Evolutionary conservation across 805 yeast species (phyloP), one percentile per base, ranked within the genome.

Genomic region (Maudiozyma serrabonitensis): DNA sequence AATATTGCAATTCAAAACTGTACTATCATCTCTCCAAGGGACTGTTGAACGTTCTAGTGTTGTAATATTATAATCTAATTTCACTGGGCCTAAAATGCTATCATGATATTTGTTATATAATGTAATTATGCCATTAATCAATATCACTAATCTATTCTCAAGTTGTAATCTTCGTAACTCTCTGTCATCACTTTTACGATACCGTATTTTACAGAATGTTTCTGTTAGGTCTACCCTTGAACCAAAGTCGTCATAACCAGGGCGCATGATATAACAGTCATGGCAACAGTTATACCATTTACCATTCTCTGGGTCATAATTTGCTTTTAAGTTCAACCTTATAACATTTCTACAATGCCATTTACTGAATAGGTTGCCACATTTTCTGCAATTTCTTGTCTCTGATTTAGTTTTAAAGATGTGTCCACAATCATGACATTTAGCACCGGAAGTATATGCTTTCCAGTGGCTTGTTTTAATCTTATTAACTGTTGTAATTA

Each of bases 221-320:
- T 35, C 43, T 0, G 84, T 78, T 35, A 71, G 58, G 56, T 84
- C 88, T 3, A 59, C 53, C 5, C 53, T 44, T 1, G 56, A n/a
- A 0, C 84, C 87, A 40, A 56, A 60, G 51, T 73, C 75, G 6
- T 62, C 59, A 56, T 79, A 73, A 2, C 82, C 84, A 2, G 83
- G 81, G 50, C 80, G 78, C 0, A 57, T 52, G 19, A 59, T 56
- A 59, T 74, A 86, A 60, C 97, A 89, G 0, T 54, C 54, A 40
- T 72, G 68, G 62, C 97, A 89, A 54, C 87, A 82, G 32, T 82
- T 69, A 47, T 79, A 69, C 91, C 90, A 84, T n/a, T 71, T 63
- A 0, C 93, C 91, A 46, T 63, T 54, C 0, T 52, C 48, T 0
- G 76, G 69, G 50, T 75, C 78, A 52, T 76, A 76, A 9, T 69